phyloP scores from a whole-genome alignment of 148 eudicot genomes.

The Rhododendron simsii region DNA sequence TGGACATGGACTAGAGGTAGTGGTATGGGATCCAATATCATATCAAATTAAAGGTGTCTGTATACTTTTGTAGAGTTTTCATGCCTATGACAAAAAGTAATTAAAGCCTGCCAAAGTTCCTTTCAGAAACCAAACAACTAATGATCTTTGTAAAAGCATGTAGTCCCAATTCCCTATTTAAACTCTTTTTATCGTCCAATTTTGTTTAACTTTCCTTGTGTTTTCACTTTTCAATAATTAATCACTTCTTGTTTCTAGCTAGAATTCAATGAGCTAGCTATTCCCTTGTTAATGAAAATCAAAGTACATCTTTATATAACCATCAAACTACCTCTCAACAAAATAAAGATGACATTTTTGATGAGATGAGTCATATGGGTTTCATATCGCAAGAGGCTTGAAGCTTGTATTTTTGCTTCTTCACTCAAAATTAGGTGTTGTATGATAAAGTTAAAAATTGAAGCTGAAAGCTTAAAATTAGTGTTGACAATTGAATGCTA shows the following conservation, averaged over 20 bases:
- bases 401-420: neutral
- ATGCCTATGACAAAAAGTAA: constrained; percentile 1
- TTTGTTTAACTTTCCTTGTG: neutral
- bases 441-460: no score
- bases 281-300: neutral
- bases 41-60: constrained; percentile 7
- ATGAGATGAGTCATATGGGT: neutral
- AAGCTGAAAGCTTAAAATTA: no score
- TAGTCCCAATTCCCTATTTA: neutral
- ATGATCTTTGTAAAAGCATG: neutral
- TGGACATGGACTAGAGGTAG: neutral
- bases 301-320: no score
- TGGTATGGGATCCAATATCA: constrained; percentile 4
- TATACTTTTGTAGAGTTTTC: neutral
- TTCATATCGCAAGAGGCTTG: neutral
- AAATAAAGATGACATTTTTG: no score
- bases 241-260: neutral
- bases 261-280: neutral
- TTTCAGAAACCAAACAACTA: constrained; percentile 7
- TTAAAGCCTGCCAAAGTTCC: constrained; percentile 3
- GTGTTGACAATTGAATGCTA: no score
- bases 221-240: no score
- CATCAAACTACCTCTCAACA: no score
- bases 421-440: neutral
- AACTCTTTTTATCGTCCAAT: neutral